Evolutionary conservation across 441 rosid genomes (phyloP), one percentile per base, ranked within the genome.

Genomic region (Arabidopsis lyrata): DNA sequence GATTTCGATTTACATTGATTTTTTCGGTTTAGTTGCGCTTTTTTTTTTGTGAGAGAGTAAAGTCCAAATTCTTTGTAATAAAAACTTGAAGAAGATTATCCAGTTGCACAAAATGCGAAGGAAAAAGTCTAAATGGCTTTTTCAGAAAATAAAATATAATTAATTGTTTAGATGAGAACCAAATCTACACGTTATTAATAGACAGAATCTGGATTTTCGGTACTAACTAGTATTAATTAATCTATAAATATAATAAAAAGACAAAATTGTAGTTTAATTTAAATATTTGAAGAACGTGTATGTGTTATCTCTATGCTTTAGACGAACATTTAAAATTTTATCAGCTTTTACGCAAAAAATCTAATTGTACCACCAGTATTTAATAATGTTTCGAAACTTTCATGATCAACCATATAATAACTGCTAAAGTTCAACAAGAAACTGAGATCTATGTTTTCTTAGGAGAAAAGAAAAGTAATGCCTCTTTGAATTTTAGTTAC

Each of bases 101-200:
- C 73, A 72, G 73, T 66, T 61, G 77, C 74, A 77, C 73, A 72
- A 77, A 77, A 77, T 60, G 81, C 77, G 73, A 77, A 66, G 69
- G 81, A 77, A 77, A 66, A 62, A 38, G 81, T 72, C 81, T 72
- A 42, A 72, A 42, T 71, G 57, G 60, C 27, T 50, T 70, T 76
- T 77, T 57, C 44, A 18, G 31, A 8, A 4, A 1, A 4, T 1
- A 7, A 45, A 57, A 57, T 9, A 2, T 57, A 39, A 55, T 6
- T 36, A 11, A 35, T 48, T 64, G 14, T 71, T 32, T 2, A 39
- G 18, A 71, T 52, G 44, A 66, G 20, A 71, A 71, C 45, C 64
- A 53, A 77, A 77, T 77, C 73, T 77, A 60, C 38, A 72, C 12
- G 77, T 72, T 66, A 77, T 77, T 66, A 59, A 77, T 66, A 72